Percentiles rank a stretch among this genome's conserved stretches.
Conservation (phyloP, 495 filamentous ascomycete genomes). For the Letharia columbiana region DNA sequence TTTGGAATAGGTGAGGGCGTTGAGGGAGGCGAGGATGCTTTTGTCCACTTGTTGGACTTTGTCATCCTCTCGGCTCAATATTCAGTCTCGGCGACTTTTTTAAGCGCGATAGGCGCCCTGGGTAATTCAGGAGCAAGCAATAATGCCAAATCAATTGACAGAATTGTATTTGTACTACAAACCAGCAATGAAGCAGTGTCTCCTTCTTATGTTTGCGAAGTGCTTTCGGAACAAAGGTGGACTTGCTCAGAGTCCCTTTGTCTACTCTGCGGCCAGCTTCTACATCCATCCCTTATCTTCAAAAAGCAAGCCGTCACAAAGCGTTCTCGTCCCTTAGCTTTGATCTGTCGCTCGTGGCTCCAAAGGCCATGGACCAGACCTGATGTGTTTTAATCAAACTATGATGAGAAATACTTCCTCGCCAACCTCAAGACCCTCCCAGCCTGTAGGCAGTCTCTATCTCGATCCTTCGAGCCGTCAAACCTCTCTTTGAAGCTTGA, state of each 20-base stretch:
- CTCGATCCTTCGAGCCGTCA: too few species aligned
- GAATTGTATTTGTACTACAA: neutral
- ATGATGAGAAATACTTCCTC: neutral
- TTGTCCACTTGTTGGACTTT: neutral
- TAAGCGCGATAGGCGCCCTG: slow-evolving; percentile 4
- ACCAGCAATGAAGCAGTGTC: neutral
- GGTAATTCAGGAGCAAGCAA: too few species aligned
- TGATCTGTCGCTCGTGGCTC: neutral
- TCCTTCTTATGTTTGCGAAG: neutral
- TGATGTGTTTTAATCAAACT: neutral
- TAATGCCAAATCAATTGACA: too few species aligned
- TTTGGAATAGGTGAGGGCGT: neutral
- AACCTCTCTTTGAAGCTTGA: too few species aligned
- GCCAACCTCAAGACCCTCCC: too few species aligned
- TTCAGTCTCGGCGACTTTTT: neutral
- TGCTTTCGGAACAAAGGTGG: neutral
- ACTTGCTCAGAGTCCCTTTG: neutral
- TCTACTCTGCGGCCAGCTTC: neutral
- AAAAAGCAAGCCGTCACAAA: neutral
- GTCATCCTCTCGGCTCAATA: neutral
- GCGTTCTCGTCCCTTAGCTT: neutral
- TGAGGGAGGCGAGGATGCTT: neutral
- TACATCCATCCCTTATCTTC: neutral
- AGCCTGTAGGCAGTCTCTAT: too few species aligned
- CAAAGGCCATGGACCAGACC: neutral